These are phyloP conservation scores for Globisporangium iwayamae DNA, from an alignment of 352 stramenopile species.

Conservation along the genomic window DNA sequence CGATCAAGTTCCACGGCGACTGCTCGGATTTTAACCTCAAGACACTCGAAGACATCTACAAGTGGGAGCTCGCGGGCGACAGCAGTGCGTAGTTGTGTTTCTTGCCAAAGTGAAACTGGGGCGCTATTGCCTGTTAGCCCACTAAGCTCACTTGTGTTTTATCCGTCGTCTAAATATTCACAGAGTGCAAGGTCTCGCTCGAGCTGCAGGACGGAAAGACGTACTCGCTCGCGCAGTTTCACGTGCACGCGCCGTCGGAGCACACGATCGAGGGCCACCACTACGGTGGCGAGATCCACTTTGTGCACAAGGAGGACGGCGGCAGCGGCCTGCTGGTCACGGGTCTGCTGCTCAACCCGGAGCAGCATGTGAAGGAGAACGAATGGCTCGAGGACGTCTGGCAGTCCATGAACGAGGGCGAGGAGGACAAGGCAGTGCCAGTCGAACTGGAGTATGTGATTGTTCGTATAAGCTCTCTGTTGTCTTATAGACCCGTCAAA, in stretches of 20 bases:
- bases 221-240: conserved; percentile 59
- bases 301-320: conserved; percentile 39
- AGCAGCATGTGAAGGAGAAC: conserved; percentile 30
- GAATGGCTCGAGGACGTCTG: conserved; percentile 46
- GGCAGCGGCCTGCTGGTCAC: conserved; percentile 28
- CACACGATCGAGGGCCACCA: conserved; percentile 42
- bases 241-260: conserved; percentile 43
- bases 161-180: background rate
- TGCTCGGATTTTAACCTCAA: conserved; percentile 55
- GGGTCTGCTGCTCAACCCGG: conserved; percentile 38
- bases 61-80: conserved; percentile 45
- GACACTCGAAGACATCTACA: conserved; percentile 60
- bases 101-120: background rate
- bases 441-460: conserved; percentile 35
- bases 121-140: background rate
- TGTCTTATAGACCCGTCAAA: background rate
- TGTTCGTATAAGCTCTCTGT: background rate
- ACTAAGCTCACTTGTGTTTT: background rate
- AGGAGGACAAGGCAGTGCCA: conserved; percentile 17
- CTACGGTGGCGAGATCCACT: conserved; percentile 47
- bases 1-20: conserved; percentile 45
- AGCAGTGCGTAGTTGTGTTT: conserved; percentile 22
- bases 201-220: conserved; percentile 36
- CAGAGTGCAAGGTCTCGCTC: conserved; percentile 47
- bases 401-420: conserved; percentile 32